A percentile compares a stretch with the other conserved stretches of the same genome.
Conservation (phyloP, 305 asterid genomes). For the Fraxinus angustifolia region DNA sequence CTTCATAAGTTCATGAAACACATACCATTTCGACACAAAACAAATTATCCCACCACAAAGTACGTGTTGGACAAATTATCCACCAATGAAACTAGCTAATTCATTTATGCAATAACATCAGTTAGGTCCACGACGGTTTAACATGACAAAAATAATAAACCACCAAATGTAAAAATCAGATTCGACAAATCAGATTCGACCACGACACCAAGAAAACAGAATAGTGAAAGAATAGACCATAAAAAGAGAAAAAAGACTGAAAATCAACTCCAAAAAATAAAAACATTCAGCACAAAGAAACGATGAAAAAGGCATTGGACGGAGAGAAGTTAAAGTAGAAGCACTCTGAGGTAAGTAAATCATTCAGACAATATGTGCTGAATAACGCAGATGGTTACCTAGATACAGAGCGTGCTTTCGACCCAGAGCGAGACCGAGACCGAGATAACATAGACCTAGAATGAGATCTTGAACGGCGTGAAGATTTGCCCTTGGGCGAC, state of each 20-base stretch:
- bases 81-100: not conserved
- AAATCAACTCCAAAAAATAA: not conserved
- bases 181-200: not conserved
- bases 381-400: slow-evolving; percentile 45
- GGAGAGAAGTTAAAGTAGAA: not conserved
- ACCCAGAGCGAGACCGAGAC: slow-evolving; percentile 43
- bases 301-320: not conserved
- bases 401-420: slow-evolving; percentile 60
- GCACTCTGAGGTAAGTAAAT: not conserved
- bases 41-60: not conserved
- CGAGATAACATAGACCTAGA: slow-evolving; percentile 31
- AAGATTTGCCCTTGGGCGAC: slow-evolving; percentile 73
- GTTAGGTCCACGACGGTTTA: not conserved
- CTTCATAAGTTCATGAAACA: not conserved
- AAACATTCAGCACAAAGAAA: not conserved
- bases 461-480: slow-evolving; percentile 75
- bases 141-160: not conserved
- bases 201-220: not conserved
- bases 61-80: not conserved
- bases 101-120: not conserved
- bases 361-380: not conserved
- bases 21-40: not conserved
- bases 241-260: not conserved
- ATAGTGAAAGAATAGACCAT: not conserved
- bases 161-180: not conserved